These are phyloP conservation scores for Myrica gale DNA, from an alignment of 306 rosid genomes.

Conservation along the genomic window DNA sequence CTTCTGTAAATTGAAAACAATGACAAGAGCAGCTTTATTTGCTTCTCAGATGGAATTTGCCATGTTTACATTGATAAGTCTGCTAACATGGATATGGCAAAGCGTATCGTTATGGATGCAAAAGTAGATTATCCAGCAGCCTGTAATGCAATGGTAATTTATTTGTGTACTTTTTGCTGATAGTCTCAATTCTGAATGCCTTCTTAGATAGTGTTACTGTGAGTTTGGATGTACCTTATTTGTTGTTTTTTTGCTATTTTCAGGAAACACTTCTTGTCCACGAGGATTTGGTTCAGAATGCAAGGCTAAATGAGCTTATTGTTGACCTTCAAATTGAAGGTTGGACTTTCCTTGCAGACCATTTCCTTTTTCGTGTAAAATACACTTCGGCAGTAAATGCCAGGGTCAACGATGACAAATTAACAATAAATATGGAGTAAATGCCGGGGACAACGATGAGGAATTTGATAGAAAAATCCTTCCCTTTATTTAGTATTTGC, in stretches of 20 bases:
- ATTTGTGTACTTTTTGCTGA: not conserved
- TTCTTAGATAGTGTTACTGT: not conserved
- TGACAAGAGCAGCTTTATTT: slow-evolving; percentile 28
- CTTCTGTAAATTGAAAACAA: slow-evolving; percentile 19
- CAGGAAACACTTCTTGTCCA: slow-evolving; percentile 98
- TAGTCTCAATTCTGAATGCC: slow-evolving; percentile 6
- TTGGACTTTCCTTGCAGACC: slow-evolving; percentile 24
- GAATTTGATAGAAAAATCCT: not conserved
- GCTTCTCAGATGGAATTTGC: slow-evolving; percentile 89
- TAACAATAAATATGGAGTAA: not conserved
- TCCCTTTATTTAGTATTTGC: not conserved
- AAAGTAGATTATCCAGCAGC: slow-evolving; percentile 96
- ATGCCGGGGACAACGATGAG: not conserved
- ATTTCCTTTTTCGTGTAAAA: not conserved
- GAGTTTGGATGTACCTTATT: slow-evolving; percentile 4
- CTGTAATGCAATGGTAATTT: slow-evolving; percentile 95
- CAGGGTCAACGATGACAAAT: not conserved
- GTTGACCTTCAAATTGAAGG: slow-evolving; percentile 75
- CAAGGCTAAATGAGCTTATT: slow-evolving; percentile 54
- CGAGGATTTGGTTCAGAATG: slow-evolving; percentile 52
- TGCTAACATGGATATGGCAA: slow-evolving; percentile 83
- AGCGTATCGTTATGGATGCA: slow-evolving; percentile 76
- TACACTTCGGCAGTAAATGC: not conserved
- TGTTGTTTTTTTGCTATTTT: slow-evolving; percentile 30
- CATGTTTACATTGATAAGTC: slow-evolving; percentile 91